These are phyloP conservation scores for Xylariaceae sp. DNA, from an alignment of 2,329 filamentous ascomycete species.

Conservation along the genomic window DNA sequence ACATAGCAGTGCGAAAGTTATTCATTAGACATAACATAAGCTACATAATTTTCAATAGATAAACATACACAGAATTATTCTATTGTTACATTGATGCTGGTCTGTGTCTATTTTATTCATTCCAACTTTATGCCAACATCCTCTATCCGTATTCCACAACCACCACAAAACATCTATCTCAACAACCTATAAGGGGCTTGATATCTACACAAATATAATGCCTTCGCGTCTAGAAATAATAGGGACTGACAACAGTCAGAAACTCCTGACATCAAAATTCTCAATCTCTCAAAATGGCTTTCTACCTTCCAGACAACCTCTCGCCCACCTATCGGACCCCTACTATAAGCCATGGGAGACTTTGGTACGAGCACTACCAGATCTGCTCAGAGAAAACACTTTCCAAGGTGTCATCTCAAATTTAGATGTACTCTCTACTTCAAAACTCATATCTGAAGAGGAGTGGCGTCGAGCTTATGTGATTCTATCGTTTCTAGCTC, in stretches of 20 bases:
- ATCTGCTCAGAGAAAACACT: conserved; percentile 56
- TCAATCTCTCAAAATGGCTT: conserved; percentile 56
- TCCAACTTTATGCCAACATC: too few species aligned
- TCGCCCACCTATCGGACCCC: conserved; percentile 53
- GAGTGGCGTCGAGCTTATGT: conserved; percentile 69
- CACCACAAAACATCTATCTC: too few species aligned
- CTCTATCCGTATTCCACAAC: too few species aligned
- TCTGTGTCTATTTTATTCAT: too few species aligned
- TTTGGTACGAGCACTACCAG: conserved; percentile 58
- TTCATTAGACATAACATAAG: too few species aligned
- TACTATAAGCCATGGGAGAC: conserved; percentile 68
- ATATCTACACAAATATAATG: too few species aligned
- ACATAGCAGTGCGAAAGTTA: too few species aligned
- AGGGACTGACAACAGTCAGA: not conserved
- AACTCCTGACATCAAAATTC: conserved; percentile 43
- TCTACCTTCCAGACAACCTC: conserved; percentile 56
- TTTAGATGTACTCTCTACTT: conserved; percentile 56
- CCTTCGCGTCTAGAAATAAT: conserved; percentile 4
- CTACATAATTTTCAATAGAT: too few species aligned
- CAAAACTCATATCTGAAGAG: conserved; percentile 51
- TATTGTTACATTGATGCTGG: too few species aligned
- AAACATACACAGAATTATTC: too few species aligned
- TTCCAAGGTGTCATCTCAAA: conserved; percentile 54
- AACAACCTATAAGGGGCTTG: too few species aligned
- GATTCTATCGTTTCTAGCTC: conserved; percentile 61